Base-by-base conservation (phyloP, 2,329 filamentous ascomycete species). In the Raffaelea deltoideospora region DNA sequence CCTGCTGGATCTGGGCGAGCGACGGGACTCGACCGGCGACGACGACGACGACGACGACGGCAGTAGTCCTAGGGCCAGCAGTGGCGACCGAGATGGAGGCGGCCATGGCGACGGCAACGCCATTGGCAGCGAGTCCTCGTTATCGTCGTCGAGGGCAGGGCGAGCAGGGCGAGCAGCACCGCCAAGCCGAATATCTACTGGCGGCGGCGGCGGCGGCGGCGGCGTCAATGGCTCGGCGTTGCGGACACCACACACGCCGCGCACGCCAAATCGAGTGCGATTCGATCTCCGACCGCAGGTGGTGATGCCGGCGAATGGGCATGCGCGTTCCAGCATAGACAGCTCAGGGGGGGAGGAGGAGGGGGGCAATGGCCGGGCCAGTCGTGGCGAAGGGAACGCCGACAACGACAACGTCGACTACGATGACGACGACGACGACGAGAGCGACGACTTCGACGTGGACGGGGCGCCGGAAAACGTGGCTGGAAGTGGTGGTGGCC, bases 181-280 rank as follows among this genome's bases (percentile, higher is more conserved):
- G 15, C 28, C 18, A 15, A 17, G n/a, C n/a, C n/a, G n/a, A n/a
- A n/a, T n/a, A n/a, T n/a, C n/a, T n/a, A n/a, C n/a, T 30, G 5
- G 18, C 15, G 7, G 7, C 28, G 28, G 28, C 28, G n/a, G n/a
- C 15, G 6, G 28, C n/a, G n/a, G 15, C 15, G 26, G 10, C 6
- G 26, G 10, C 26, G 26, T 28, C 26, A 14, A 10, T 14, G 26
- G 11, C n/a, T 35, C 21, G 35, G 34, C 29, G 35, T 26, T 36
- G 39, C 47, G 44, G 31, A 46, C 42, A 33, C 43, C 48, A 34
- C 42, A 60, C 41, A 67, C 71, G 26, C 70, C 78, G 15, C 56
- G 78, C 37, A 84, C 79, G 2, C 67, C 71, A 9, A 78, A 82
- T 52, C 69, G 81, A 20, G 83, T 90, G 32, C 77, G 79, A 46